Evolutionary conservation across 305 asterid species (phyloP), one percentile per base, ranked within the genome.

Genomic region (Caryopteris hybrid): DNA sequence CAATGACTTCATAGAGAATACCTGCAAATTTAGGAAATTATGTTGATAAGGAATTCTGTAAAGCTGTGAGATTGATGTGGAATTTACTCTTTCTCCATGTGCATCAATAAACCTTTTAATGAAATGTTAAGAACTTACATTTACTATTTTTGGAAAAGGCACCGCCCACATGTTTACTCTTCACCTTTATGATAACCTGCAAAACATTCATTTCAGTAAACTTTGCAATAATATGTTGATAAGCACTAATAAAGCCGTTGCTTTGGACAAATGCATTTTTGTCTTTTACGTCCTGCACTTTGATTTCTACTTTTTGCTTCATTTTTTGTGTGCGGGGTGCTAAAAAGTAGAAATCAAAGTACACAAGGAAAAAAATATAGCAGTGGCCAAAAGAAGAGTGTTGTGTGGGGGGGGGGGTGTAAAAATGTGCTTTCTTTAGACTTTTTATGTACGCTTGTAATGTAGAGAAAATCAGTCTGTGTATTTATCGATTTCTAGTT

Each of bases 151-250:
- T 89, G 74, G 94, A 83, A 69, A 91, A 91, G 56, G 96, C 91
- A 68, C 95, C 95, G n/a, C 89, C 94, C 6, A 87, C 85, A 63
- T 85, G 87, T 75, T 78, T 87, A 64, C 98, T 87, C 78, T 86
- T 91, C 84, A 87, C 53, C 76, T 80, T 83, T 74, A 91, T 81
- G 42, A 78, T 81, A 7, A 89, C 92, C 97, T 91, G 92, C 61
- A 34, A 68, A 14, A 12, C 33, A 34, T 61, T 69, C 25, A 18
- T 57, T 12, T 23, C 34, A 52, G 74, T 75, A 61, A 69, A 60
- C 23, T 20, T 9, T 48, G 71, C 59, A 38, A 33, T 45, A n/a
- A 2, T n/a, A 2, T 62, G 10, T 23, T 27, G 14, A 27, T 25
- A 57, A 31, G 38, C 58, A 41, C 31, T 25, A 1, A 25, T 25